phyloP scores from a whole-genome alignment of 225 moss, liverwort and hornwort species.

The Sphagnum contortum region DNA sequence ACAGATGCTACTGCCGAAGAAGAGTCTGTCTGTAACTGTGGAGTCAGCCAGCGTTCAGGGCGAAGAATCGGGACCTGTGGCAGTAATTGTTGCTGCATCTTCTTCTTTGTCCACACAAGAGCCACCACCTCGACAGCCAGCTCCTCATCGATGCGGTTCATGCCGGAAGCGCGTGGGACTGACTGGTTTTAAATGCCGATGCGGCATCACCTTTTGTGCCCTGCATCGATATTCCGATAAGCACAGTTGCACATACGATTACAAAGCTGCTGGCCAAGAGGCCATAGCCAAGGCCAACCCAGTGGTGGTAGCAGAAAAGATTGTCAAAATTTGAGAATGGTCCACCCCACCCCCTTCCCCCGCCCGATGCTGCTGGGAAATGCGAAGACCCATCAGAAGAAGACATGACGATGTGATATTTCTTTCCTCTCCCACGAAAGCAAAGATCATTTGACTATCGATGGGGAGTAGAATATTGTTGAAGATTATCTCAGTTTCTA shows the following conservation, averaged over 20 bases:
- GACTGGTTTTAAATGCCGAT: constrained; percentile 53
- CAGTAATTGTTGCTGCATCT: neutral
- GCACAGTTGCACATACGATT: constrained; percentile 48
- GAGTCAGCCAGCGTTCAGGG: constrained; percentile 13
- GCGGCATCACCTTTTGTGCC: constrained; percentile 38
- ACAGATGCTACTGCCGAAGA: constrained; percentile 12
- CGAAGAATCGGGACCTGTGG: neutral
- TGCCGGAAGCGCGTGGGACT: constrained; percentile 54
- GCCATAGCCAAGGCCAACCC: constrained; percentile 64
- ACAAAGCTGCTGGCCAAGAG: constrained; percentile 57
- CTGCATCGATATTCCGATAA: constrained; percentile 56
- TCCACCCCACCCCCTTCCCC: too few relatives aligned
- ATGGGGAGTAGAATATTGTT: too few relatives aligned
- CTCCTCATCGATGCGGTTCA: constrained; percentile 43
- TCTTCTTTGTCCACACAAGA: constrained; percentile 4
- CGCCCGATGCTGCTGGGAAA: too few relatives aligned
- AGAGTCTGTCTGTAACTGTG: too few relatives aligned
- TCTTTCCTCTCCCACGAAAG: constrained; percentile 1
- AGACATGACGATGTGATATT: constrained; percentile 3
- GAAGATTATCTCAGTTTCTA: too few relatives aligned
- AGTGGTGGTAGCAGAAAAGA: constrained; percentile 45
- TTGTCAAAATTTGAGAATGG: constrained; percentile 43
- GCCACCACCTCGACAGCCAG: constrained; percentile 14
- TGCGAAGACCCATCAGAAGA: neutral
- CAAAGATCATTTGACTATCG: constrained; percentile 4